These are phyloP conservation scores for Cytospora schulzeri DNA, from an alignment of 2,329 filamentous ascomycete species.

Conservation along the genomic window DNA sequence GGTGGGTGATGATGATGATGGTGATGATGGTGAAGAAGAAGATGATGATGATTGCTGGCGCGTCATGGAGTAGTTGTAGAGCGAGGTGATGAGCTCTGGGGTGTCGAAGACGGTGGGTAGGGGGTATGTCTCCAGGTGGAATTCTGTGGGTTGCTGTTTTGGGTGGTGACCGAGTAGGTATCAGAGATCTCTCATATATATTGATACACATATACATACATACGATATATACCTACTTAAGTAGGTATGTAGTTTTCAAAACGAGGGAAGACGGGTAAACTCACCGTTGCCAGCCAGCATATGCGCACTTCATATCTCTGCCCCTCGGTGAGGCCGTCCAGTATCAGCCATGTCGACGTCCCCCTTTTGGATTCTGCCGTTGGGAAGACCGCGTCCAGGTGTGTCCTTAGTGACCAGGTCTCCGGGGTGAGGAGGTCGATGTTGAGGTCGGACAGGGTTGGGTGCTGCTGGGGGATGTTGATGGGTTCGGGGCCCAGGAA, in stretches of 20 bases:
- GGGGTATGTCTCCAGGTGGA: constrained; percentile 68
- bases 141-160: constrained; percentile 79
- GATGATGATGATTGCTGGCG: constrained; percentile 41
- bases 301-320: constrained; percentile 88
- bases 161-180: constrained; percentile 16
- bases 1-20: constrained; percentile 15
- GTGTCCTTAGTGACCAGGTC: constrained; percentile 59
- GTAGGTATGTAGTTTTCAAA: no score
- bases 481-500: constrained; percentile 72
- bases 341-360: constrained; percentile 74
- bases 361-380: constrained; percentile 55
- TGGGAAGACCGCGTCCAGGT: constrained; percentile 70
- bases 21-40: constrained; percentile 21
- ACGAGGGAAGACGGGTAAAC: constrained; percentile 43
- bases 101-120: constrained; percentile 63
- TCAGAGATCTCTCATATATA: constrained; percentile 24
- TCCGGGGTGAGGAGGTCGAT: constrained; percentile 66
- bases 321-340: constrained; percentile 68
- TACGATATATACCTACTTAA: no score
- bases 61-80: constrained; percentile 62
- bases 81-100: constrained; percentile 64
- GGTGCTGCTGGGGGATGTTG: constrained; percentile 56
- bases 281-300: constrained; percentile 91
- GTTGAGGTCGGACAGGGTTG: constrained; percentile 61
- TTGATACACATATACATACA: neutral